Evolutionary conservation across 805 yeast species (phyloP), one percentile per base, ranked within the genome.

Genomic region (Barnettozyma populi): DNA sequence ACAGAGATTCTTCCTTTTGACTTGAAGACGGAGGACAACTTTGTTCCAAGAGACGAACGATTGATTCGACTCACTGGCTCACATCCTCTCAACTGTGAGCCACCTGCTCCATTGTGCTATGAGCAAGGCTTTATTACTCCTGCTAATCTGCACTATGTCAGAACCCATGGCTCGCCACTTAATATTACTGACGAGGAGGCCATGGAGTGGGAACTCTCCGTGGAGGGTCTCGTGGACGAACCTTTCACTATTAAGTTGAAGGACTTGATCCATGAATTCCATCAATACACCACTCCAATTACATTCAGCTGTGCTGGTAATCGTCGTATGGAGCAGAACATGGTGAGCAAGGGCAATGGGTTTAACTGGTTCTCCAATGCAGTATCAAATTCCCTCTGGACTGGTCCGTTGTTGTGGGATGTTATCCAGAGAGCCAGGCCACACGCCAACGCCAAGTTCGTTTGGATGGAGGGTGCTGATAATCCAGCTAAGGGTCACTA

Each of bases 301-400:
- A 65, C 70, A 1, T 43, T 66, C 14, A 60, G 62, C 18, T 66
- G 70, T 50, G 70, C 70, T 3, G 70, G 70, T 14, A 65, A 65
- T 43, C 56, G 70, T 42, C 56, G 69, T 38, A 64, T 60, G 42
- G 69, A 66, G 44, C 69, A 66, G 48, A 66, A 66, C 43, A 50
- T 63, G 56, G 71, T 62, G 10, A 59, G 57, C 35, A 65, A 65
- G 41, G 66, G 68, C 10, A 54, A 62, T 14, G 69, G 69, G 10
- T 66, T 66, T 51, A 63, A 62, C 44, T 66, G 70, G 70, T 67
- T 68, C 13, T 54, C 67, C 1, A 66, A 61, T 7, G 70, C 68
- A 24, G 56, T 57, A 10, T 65, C 69, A 0, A 64, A 66, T 6
- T 57, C 68, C 1, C 45, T 66, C 27, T 66, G 69, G 69, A 66